Conservation (phyloP, 2,329 filamentous ascomycete genomes). For the Fusarium stilboides region DNA sequence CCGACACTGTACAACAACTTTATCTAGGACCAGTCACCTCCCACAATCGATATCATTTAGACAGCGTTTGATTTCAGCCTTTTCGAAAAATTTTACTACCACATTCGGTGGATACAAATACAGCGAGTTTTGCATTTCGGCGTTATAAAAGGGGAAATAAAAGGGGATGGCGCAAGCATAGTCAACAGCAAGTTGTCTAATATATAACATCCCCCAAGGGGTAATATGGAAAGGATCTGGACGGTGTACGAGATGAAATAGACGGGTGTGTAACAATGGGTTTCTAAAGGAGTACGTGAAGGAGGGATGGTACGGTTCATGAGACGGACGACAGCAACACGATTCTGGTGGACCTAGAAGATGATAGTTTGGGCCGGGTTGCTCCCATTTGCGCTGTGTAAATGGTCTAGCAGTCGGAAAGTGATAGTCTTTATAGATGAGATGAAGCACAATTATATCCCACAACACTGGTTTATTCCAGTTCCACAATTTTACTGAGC, state of each 20-base stretch:
- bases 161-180: slow-evolving; percentile 29
- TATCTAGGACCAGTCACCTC: slow-evolving; percentile 8
- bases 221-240: slow-evolving; percentile 30
- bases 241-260: slow-evolving; percentile 19
- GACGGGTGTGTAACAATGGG: slow-evolving; percentile 18
- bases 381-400: slow-evolving; percentile 16
- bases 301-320: slow-evolving; percentile 23
- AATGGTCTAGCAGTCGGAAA: slow-evolving; percentile 4
- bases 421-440: slow-evolving; percentile 31
- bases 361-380: slow-evolving; percentile 7
- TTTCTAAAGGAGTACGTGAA: slow-evolving; percentile 5
- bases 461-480: background rate
- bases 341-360: slow-evolving; percentile 18
- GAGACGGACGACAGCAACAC: slow-evolving; percentile 34
- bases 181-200: slow-evolving; percentile 13
- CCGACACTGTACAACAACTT: slow-evolving; percentile 29
- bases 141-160: slow-evolving; percentile 37
- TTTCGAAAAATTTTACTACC: slow-evolving; percentile 12
- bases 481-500: background rate
- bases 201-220: slow-evolving; percentile 23
- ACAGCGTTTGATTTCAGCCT: slow-evolving; percentile 41
- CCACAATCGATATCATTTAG: slow-evolving; percentile 26
- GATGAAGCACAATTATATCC: slow-evolving; percentile 28
- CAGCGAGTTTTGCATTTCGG: slow-evolving; percentile 40
- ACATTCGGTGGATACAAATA: slow-evolving; percentile 17